Percentiles rank a stretch among this genome's conserved stretches.
Conservation (phyloP, 768 basidiomycete genomes). For the Pleurotus tuoliensis region DNA sequence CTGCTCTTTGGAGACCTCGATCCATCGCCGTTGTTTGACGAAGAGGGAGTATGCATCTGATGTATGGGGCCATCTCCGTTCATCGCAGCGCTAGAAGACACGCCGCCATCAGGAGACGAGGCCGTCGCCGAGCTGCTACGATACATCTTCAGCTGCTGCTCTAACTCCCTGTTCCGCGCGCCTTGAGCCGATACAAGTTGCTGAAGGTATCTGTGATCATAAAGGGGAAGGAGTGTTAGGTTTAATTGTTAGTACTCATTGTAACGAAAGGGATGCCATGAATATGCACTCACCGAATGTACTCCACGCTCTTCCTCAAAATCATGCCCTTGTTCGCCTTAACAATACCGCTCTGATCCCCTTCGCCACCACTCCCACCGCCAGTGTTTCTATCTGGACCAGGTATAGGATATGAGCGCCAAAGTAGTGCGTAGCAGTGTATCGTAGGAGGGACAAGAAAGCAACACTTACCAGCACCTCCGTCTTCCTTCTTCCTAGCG, state of each 20-base stretch:
- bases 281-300: conserved; percentile 53
- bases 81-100: conserved; percentile 9
- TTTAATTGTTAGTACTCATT: no score
- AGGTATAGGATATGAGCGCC: not conserved
- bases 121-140: conserved; percentile 25
- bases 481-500: not conserved
- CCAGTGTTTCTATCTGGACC: not conserved
- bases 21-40: not conserved
- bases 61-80: conserved; percentile 16
- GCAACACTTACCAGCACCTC: conserved; percentile 1
- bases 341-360: conserved; percentile 33
- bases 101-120: conserved; percentile 4
- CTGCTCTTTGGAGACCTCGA: not conserved
- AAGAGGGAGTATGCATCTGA: conserved; percentile 1
- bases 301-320: conserved; percentile 76
- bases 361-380: conserved; percentile 12
- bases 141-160: conserved; percentile 58
- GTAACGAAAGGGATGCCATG: conserved; percentile 24
- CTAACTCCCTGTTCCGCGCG: conserved; percentile 73
- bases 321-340: conserved; percentile 98
- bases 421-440: not conserved
- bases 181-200: conserved; percentile 82
- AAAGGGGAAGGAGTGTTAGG: no score
- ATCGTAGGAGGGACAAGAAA: not conserved
- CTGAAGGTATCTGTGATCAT: conserved; percentile 61